phyloP scores from a whole-genome alignment of 116 monocot species.

The Zostera marina region DNA sequence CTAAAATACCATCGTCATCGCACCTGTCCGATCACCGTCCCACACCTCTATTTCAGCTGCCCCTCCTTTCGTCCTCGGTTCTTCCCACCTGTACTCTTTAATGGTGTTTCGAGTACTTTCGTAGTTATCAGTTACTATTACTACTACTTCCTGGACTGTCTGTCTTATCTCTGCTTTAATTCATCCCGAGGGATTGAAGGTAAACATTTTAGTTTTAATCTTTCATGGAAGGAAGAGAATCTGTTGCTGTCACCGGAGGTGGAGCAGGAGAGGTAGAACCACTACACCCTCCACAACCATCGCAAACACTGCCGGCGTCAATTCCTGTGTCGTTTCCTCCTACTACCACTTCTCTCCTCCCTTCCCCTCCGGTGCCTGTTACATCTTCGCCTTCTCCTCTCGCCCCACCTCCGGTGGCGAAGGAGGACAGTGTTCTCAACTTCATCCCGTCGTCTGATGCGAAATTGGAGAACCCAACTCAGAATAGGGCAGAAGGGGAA shows the following conservation, averaged over 20 bases:
- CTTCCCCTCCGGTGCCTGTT: neutral
- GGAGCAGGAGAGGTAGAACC: neutral
- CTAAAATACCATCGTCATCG: neutral
- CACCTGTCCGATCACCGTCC: neutral
- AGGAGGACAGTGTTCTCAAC: slow-evolving; percentile 3
- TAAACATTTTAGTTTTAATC: neutral
- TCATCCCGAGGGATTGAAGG: too few relatives aligned
- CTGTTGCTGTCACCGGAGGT: neutral
- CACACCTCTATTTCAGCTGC: neutral
- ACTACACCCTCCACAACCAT: neutral
- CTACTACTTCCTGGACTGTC: too few relatives aligned
- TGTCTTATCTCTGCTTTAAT: too few relatives aligned
- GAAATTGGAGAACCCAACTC: slow-evolving; percentile 11
- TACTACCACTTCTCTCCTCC: too few relatives aligned
- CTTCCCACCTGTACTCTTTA: neutral
- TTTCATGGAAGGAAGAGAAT: slow-evolving; percentile 22
- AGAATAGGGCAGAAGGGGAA: neutral
- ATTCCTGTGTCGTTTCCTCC: neutral
- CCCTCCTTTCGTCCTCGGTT: neutral
- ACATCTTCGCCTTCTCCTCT: neutral
- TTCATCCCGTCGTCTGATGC: neutral
- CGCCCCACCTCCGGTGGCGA: neutral
- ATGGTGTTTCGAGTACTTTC: neutral
- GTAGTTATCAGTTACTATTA: too few relatives aligned
- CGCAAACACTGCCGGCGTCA: neutral